Conservation (phyloP, 1,284 basidiomycete species). For the Boletus semigastroideus region DNA sequence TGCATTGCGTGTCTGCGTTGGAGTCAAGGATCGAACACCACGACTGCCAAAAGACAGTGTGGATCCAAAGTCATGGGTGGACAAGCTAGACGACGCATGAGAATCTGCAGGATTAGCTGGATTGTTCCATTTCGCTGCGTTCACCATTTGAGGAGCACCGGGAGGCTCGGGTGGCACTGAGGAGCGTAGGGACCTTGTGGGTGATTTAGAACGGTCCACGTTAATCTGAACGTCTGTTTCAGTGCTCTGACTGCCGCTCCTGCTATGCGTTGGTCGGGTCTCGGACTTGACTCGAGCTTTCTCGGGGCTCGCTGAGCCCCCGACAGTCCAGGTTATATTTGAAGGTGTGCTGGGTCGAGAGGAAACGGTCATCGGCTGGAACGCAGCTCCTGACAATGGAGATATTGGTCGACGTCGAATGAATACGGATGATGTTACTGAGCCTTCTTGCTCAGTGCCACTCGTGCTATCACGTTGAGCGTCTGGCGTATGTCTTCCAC, state of each 20-base stretch:
- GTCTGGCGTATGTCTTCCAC: constrained; percentile 62
- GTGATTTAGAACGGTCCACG: constrained; percentile 42
- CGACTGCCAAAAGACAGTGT: constrained; percentile 43
- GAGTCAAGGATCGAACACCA: constrained; percentile 58
- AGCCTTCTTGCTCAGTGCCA: constrained; percentile 45
- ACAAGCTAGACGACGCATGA: constrained; percentile 50
- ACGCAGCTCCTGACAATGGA: constrained; percentile 58
- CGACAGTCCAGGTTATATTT: constrained; percentile 61
- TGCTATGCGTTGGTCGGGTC: constrained; percentile 46
- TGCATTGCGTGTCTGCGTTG: constrained; percentile 58
- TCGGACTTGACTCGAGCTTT: constrained; percentile 31
- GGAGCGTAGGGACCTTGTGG: constrained; percentile 49
- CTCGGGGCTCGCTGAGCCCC: constrained; percentile 35
- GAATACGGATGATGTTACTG: constrained; percentile 48
- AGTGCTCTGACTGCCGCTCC: constrained; percentile 59
- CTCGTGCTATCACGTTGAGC: constrained; percentile 40
- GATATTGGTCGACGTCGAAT: constrained; percentile 63
- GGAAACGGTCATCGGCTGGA: constrained; percentile 57
- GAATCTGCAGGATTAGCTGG: constrained; percentile 36
- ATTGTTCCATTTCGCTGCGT: constrained; percentile 19
- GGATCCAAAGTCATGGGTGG: constrained; percentile 52
- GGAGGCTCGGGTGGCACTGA: constrained; percentile 62
- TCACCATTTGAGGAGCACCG: constrained; percentile 16
- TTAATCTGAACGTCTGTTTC: constrained; percentile 42
- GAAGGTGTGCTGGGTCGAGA: constrained; percentile 73